Conservation (phyloP, 1,139 yeast species). For the Hemisphaericaspora xylofermentans region DNA sequence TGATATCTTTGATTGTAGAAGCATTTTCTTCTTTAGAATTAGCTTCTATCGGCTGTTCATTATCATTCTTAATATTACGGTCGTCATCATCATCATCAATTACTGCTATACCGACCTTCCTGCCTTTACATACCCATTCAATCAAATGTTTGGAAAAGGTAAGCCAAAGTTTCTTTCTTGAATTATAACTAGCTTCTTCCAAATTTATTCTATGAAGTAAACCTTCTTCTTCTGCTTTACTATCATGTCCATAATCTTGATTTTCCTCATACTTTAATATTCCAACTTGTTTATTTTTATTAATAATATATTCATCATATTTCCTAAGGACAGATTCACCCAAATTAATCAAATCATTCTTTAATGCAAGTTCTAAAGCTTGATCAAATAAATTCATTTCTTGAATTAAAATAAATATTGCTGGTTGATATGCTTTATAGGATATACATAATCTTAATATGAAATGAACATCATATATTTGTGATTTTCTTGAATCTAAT, state of each 20-base stretch:
- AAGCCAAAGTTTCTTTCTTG: conserved; percentile 74
- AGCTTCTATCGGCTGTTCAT: conserved; percentile 2
- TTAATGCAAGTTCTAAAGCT: conserved; percentile 74
- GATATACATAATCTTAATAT: conserved; percentile 72
- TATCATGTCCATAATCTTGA: conserved; percentile 5
- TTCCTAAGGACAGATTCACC: conserved; percentile 43
- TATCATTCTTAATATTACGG: conserved; percentile 7
- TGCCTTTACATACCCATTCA: conserved; percentile 30
- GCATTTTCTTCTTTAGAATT: background rate
- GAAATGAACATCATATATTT: conserved; percentile 64
- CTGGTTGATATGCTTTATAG: conserved; percentile 58
- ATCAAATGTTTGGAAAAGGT: conserved; percentile 64
- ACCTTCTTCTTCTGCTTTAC: conserved; percentile 12
- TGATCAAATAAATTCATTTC: conserved; percentile 70
- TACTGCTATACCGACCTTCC: conserved; percentile 20
- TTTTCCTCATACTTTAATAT: conserved; percentile 2
- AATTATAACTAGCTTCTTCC: conserved; percentile 37
- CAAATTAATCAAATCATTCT: conserved; percentile 57
- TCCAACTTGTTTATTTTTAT: conserved; percentile 9
- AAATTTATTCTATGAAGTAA: conserved; percentile 27
- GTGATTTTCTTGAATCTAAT: conserved; percentile 10
- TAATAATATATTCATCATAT: conserved; percentile 29
- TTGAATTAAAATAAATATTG: conserved; percentile 67
- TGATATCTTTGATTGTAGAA: conserved; percentile 9
- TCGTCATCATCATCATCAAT: conserved; percentile 12